Evolutionary conservation across 805 yeast species (phyloP), one percentile per base, ranked within the genome.

Genomic region (Dipodascus albidus): DNA sequence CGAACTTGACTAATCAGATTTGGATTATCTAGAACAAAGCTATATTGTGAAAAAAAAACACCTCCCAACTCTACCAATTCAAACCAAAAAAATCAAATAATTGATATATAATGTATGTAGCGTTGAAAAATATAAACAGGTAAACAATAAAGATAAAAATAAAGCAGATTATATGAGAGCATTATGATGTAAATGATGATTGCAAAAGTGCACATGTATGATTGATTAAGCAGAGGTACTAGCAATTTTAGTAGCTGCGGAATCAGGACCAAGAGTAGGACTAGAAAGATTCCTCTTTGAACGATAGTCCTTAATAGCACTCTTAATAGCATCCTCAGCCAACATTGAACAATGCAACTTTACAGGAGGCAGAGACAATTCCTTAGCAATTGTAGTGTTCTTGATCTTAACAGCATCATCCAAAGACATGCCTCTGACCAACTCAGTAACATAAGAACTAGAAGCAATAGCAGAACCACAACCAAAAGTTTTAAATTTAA

Each of bases 401-500:
- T 91, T 93, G 69, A 93, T 86, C 70, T 81, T 78, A 54, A 88
- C 82, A 21, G 98, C 98, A 67, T 93, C 97, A 52, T 91, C 97
- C 51, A 93, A 73, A 48, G 93, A 79, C 81, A 87, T 89, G 47
- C 99, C 99, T 66, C 91, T 85, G 55, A 93, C 96, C 58, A 93
- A 77, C 66, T 90, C 97, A 2, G 99, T 93, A 64, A 93, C 93
- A 68, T 85, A 93, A 1, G 96, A 87, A 8, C 95, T 85, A 1
- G 96, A 86, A 1, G 99, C 99, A 67, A 93, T 93, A 52, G 99
- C 99, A 1, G 93, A 82, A 48, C 99, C 99, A 69, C 99, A 93
- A n/a, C 99, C 99, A 73, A 93, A 93, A 2, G 99, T 93, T 79
- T 93, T 93, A 73, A 93, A 93, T 70, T 89, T 91, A 58, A 91